These are phyloP conservation scores for Paspalum notatum DNA, from an alignment of 176 grass and related monocot genomes.

Conservation along the genomic window DNA sequence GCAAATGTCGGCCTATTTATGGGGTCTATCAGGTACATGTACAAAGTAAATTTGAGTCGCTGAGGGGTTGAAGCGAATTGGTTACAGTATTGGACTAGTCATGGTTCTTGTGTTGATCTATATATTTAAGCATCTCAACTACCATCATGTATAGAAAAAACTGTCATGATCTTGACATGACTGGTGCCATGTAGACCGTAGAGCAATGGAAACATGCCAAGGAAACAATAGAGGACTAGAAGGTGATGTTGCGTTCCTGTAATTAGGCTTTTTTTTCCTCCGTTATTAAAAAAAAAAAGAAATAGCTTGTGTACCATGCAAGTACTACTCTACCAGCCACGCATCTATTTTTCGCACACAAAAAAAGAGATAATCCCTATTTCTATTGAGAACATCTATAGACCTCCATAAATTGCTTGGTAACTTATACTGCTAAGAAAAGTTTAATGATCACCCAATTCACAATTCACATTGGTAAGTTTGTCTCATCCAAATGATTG, in stretches of 20 bases:
- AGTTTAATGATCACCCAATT: neutral
- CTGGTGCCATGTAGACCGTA: constrained; percentile 17
- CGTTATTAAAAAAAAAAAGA: constrained; percentile 14
- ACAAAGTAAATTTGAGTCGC: constrained; percentile 35
- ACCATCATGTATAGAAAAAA: constrained; percentile 58
- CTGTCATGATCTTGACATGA: constrained; percentile 78
- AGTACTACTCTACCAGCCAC: constrained; percentile 11
- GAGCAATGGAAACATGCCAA: constrained; percentile 16
- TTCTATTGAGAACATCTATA: neutral
- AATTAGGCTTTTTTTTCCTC: neutral
- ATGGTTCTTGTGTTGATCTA: constrained; percentile 72
- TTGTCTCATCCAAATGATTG: neutral
- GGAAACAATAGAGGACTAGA: constrained; percentile 19
- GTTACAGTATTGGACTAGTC: constrained; percentile 61
- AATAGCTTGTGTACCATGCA: neutral
- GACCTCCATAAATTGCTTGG: constrained; percentile 17
- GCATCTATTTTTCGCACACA: neutral
- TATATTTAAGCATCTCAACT: constrained; percentile 58
- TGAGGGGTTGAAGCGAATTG: constrained; percentile 48
- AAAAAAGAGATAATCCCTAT: neutral
- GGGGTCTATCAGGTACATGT: constrained; percentile 29
- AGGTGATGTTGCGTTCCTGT: neutral
- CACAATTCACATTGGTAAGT: constrained; percentile 39
- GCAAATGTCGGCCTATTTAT: constrained; percentile 49
- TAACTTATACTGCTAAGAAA: constrained; percentile 34